Evolutionary conservation across 2,329 filamentous ascomycete genomes (phyloP).

Genomic region (Aphanoascus verrucosus): DNA sequence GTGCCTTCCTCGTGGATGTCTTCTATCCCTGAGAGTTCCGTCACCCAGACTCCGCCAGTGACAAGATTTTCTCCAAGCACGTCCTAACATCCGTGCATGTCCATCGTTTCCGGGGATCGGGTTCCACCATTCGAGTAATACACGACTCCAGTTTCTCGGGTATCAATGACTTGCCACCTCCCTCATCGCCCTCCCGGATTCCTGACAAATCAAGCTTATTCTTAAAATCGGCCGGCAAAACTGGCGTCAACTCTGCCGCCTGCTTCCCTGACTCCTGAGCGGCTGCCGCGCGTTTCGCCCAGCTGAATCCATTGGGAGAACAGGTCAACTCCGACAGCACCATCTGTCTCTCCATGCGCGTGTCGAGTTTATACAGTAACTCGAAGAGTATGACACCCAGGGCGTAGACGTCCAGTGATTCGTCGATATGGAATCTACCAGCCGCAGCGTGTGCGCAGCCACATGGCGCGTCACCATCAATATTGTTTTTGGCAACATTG

Average conservation of each 20-base stretch:
- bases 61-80: conserved; percentile 21
- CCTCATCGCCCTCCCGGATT: not conserved
- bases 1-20: too few species aligned
- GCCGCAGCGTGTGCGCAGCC: not conserved
- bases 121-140: conserved; percentile 35
- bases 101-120: conserved; percentile 29
- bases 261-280: conserved; percentile 12
- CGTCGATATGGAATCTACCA: conserved; percentile 24
- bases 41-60: not conserved
- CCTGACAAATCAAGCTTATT: conserved; percentile 25
- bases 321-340: conserved; percentile 34
- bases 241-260: conserved; percentile 12
- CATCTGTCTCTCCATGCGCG: conserved; percentile 39
- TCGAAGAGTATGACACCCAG: conserved; percentile 55
- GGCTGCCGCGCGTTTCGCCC: conserved; percentile 11
- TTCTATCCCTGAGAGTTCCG: too few species aligned
- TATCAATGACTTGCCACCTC: conserved; percentile 12
- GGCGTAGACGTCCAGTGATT: conserved; percentile 51
- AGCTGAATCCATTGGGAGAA: conserved; percentile 14
- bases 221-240: conserved; percentile 31
- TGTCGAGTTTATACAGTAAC: conserved; percentile 46
- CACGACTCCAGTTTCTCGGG: conserved; percentile 28
- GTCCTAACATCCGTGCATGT: conserved; percentile 28
- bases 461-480: conserved; percentile 22
- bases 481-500: conserved; percentile 6